Evolutionary conservation across 331 rosid genomes (phyloP), one percentile per base, ranked within the genome.

Genomic region (Cydonia oblonga): DNA sequence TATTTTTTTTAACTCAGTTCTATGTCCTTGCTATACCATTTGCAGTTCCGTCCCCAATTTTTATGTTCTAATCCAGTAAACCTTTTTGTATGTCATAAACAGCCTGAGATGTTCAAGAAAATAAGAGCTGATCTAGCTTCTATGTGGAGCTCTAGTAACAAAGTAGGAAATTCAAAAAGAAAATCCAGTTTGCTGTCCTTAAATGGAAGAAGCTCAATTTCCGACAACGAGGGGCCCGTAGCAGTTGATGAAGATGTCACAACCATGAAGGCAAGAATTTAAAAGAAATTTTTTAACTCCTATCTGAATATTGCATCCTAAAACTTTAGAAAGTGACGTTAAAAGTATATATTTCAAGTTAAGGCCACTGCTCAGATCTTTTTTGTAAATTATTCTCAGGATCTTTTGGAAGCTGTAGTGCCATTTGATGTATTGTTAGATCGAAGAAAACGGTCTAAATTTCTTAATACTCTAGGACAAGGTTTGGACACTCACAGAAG

Each of bases 331-430:
- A 67, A 46, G 28, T 13, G 20, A 58, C 23, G 40, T 23, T 38
- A 22, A 11, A 54, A 56, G 32, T 18, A 38, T 29, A 54, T 15
- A 20, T 7, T 22, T 49, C 11, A 40, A 57, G 61, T 5, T 11
- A 60, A 67, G 18, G 40, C 10, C 26, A 30, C 30, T 42, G 64
- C 26, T 33, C 72, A 2, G n/a, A 23, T 22, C 58, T 32, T 69
- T 35, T 72, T 15, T 51, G 22, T 25, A 42, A 6, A 67, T 70
- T 76, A 30, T 77, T 81, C 62, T 68, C 90, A 93, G 98, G 96
- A 90, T 87, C 92, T 93, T 75, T 86, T 89, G 91, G 95, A 93
- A 79, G 98, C 95, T 58, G 96, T 93, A 20, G 89, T 89, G 28
- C 97, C 98, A 16, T 93, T 93, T 84, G 97, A 93, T 78, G 81